A percentile compares a stretch with the other conserved stretches of the same genome.
Conservation (phyloP, 2,329 filamentous ascomycete genomes). For the Cercospora beticola region DNA sequence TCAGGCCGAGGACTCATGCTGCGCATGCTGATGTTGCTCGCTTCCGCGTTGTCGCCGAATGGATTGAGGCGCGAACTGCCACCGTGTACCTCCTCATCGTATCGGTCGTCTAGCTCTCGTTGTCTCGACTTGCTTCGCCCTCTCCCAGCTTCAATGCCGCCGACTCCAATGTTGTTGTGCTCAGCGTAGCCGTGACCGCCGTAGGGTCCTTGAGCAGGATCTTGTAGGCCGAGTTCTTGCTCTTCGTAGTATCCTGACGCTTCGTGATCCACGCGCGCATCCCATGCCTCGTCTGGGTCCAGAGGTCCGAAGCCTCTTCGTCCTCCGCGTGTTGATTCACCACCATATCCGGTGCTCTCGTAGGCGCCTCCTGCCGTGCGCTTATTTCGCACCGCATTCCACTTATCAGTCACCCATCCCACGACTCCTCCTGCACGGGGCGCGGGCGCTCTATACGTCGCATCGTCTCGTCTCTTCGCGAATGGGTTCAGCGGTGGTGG, state of each 20-base stretch:
- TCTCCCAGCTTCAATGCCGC: constrained; percentile 40
- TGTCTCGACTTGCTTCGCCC: constrained; percentile 53
- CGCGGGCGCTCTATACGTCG: constrained; percentile 50
- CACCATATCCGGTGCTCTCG: constrained; percentile 40
- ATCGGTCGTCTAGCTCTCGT: constrained; percentile 45
- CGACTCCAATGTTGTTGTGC: constrained; percentile 31
- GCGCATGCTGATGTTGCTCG: constrained; percentile 61
- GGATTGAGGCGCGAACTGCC: constrained; percentile 53
- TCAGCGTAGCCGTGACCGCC: constrained; percentile 43
- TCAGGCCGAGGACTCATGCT: constrained; percentile 75
- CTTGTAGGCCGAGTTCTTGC: constrained; percentile 64
- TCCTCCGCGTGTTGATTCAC: constrained; percentile 21
- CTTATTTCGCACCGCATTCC: constrained; percentile 64
- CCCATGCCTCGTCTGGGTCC: constrained; percentile 85
- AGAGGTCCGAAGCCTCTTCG: constrained; percentile 63
- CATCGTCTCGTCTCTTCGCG: constrained; percentile 38
- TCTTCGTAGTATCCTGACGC: constrained; percentile 73
- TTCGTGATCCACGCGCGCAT: constrained; percentile 73
- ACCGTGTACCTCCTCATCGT: constrained; percentile 48
- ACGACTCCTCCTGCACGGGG: constrained; percentile 62
- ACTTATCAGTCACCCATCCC: constrained; percentile 71
- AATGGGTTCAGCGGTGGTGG: constrained; percentile 71
- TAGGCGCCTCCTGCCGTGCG: constrained; percentile 58
- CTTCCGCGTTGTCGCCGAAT: constrained; percentile 68
- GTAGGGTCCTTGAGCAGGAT: constrained; percentile 43